Base-by-base conservation (phyloP, 2,329 filamentous ascomycete genomes). In the Blastomyces gilchristii region DNA sequence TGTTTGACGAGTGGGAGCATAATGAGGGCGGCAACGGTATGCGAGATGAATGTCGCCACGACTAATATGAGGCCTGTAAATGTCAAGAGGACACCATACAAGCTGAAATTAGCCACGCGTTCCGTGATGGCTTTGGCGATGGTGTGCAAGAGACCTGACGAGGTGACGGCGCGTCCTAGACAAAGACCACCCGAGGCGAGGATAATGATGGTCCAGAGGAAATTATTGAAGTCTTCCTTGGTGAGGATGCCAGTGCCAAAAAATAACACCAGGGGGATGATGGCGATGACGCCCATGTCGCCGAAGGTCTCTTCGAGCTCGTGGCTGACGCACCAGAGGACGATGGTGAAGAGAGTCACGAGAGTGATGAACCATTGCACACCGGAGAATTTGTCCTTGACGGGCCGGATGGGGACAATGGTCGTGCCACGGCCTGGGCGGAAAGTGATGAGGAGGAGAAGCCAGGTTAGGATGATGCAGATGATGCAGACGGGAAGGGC, bases 161-260 rank as follows among this genome's bases (percentile, higher is more conserved):
- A 94, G 67, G 91, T 93, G 64, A 99, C 94, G 0, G 93, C 90
- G 75, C 96, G 97, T 63, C 94, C 94, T 0, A 99, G 85, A 0
- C 91, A 91, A 43, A 99, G 79, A 8, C 94, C 94, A 57, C 94
- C 94, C 0, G 94, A 93, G 0, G 94, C 94, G 25, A 99, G 87
- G 71, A 99, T 97, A 76, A 99, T 97, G 76, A 99, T 99, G 25
- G 95, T 99, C 94, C 94, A 99, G 49, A 97, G 88, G 76, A 99
- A 99, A 76, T 99, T 99, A 81, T 99, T 99, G 74, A 99, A 99
- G 77, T 99, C 94, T 77, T 97, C 94, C 77, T 97, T 99, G 58
- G 92, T 97, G 41, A 99, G 81, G 68, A 97, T 93, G 12, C 94
- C 94, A 1, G 91, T 92, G 62, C 94, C 94, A 70, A 99, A 99